Base-by-base conservation (phyloP, 2,329 filamentous ascomycete species). In the Aspergillus hortae region DNA sequence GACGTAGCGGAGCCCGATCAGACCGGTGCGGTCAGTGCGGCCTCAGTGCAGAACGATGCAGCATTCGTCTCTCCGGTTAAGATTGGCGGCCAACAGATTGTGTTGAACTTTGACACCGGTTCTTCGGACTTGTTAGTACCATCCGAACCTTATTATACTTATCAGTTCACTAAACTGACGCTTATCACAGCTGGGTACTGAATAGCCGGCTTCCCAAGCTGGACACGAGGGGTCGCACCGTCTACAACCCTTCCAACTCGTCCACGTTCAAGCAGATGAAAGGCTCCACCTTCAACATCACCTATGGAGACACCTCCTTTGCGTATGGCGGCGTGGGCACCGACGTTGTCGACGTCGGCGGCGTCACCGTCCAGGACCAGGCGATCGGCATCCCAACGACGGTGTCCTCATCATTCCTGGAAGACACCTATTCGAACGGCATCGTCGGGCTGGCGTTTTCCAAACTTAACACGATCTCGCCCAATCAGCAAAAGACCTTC, bases 51-150 rank as follows among this genome's bases (percentile, higher is more conserved):
- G 42, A 83, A 85, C 59, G 87, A 88, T 62, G 77, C 81, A 44
- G 83, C 89, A 53, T 92, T 89, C 62, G 78, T 92, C 11, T 81
- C 84, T 0, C 85, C 85, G 0, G 83, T 90, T 48, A 79, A 67
- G n/a, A 80, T 90, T 56, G 87, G 87, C 54, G 85, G 84, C 4
- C 87, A 90, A 71, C 80, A 77, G 4, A 62, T 90, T 52, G 82
- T 84, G 63, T 72, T 90, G 66, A 83, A 89, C 67, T 88, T 90
- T 64, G 87, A 90, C 69, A 87, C 85, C n/a, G 87, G 87, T 51
- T 89, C 86, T 2, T 81, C 87, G 11, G 87, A 90, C 68, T 77
- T 89, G 74, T 83, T 77, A 65, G 80, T 67, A 1, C 12, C 43
- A 23, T 17, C 6, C 10, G 17, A 46, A 7, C 11, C 1, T 21